phyloP scores from a whole-genome alignment of 805 yeast species.

The Yamadazyma sp. region DNA sequence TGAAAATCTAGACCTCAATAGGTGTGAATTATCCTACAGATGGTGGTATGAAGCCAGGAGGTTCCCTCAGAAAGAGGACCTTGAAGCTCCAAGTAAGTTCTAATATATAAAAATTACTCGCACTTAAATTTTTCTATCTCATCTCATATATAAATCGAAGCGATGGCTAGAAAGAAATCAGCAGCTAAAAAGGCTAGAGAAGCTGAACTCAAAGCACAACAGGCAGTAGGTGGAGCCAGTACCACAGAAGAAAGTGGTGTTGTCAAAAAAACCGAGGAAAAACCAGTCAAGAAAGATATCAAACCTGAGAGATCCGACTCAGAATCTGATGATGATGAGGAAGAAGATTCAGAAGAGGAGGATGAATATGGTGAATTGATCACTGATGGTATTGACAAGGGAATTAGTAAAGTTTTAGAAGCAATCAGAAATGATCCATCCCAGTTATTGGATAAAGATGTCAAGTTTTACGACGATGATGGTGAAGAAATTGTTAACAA shows the following conservation, averaged over 20 bases:
- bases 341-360: conserved; percentile 65
- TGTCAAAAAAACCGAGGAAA: conserved; percentile 19
- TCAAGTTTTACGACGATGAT: conserved; percentile 70
- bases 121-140: too few relatives aligned
- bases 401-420: conserved; percentile 66
- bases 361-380: conserved; percentile 88
- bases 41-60: conserved; percentile 58
- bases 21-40: conserved; percentile 50
- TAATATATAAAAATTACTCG: too few relatives aligned
- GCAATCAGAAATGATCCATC: conserved; percentile 71
- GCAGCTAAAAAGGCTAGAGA: conserved; percentile 69
- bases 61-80: too few relatives aligned
- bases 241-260: background rate
- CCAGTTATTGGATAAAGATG: conserved; percentile 61
- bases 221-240: background rate
- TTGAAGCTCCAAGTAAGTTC: background rate
- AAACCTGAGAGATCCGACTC: background rate
- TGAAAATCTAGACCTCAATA: conserved; percentile 55
- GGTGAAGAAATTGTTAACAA: conserved; percentile 25
- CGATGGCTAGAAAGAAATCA: conserved; percentile 85
- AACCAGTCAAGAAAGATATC: conserved; percentile 3
- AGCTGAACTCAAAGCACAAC: conserved; percentile 21
- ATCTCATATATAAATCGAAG: conserved; percentile 7
- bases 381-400: conserved; percentile 81
- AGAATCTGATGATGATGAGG: conserved; percentile 15